Evolutionary conservation across 257 asterid species (phyloP).

Genomic region (Solanum boliviense): DNA sequence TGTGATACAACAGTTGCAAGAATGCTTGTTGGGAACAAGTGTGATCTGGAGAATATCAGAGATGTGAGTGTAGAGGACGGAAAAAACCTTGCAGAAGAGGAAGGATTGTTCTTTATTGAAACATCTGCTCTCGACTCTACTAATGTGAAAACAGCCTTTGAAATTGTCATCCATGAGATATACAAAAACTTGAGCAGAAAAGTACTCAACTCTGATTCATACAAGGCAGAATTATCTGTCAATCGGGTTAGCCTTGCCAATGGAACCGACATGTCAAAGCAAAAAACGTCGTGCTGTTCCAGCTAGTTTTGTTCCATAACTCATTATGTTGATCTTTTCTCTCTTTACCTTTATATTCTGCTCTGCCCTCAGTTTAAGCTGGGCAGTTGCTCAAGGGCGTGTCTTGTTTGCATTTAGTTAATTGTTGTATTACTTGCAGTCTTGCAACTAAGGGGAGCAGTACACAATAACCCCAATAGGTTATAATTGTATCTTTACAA

Average conservation of each 20-base stretch:
- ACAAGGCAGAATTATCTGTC: constrained; percentile 53
- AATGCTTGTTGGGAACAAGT: constrained; percentile 67
- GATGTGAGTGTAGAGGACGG: constrained; percentile 61
- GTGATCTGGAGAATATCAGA: constrained; percentile 55
- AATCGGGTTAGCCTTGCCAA: constrained; percentile 39
- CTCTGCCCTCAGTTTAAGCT: not conserved
- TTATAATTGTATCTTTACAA: not conserved
- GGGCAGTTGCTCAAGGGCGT: not conserved
- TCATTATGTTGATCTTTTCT: not conserved
- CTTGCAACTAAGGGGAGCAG: not conserved
- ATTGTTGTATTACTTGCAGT: not conserved
- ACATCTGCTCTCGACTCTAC: constrained; percentile 69
- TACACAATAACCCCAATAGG: not conserved
- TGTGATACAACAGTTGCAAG: constrained; percentile 56
- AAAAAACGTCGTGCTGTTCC: constrained; percentile 52
- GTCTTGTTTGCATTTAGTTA: not conserved
- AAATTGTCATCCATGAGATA: constrained; percentile 54
- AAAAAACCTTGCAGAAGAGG: constrained; percentile 52
- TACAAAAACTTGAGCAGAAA: constrained; percentile 53
- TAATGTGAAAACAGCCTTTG: constrained; percentile 50
- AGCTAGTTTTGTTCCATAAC: constrained; percentile 12
- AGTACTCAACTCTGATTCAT: constrained; percentile 49
- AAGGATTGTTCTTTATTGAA: constrained; percentile 55
- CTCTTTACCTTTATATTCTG: not conserved
- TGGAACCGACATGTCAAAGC: constrained; percentile 45